Evolutionary conservation across 2,329 filamentous ascomycete species (phyloP).

Genomic region (Aspergillus melleus): DNA sequence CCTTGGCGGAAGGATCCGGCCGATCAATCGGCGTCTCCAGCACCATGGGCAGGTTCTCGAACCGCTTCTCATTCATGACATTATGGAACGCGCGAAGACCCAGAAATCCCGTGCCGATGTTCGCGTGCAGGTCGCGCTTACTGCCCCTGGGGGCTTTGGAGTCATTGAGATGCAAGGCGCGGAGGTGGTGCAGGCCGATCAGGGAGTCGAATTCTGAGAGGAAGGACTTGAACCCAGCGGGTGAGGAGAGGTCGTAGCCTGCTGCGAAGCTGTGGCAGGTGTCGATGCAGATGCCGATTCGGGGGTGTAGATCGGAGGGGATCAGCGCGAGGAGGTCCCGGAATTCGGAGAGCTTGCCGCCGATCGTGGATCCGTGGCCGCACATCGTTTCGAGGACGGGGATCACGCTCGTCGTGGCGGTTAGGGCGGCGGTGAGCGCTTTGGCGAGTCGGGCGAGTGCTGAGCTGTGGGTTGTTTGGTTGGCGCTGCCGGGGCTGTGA

Average conservation of each 20-base stretch:
- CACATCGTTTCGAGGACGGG: conserved; percentile 97
- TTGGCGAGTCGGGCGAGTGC: conserved; percentile 77
- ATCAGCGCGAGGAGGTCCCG: conserved; percentile 78
- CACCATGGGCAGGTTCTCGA: conserved; percentile 82
- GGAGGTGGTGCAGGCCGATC: conserved; percentile 77
- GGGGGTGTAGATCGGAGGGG: conserved; percentile 67
- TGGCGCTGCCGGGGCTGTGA: conserved; percentile 71
- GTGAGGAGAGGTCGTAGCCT: conserved; percentile 82
- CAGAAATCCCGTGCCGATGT: conserved; percentile 93
- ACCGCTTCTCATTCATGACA: conserved; percentile 77
- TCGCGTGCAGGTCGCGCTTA: conserved; percentile 86
- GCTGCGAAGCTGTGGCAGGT: conserved; percentile 96
- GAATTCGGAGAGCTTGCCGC: conserved; percentile 81
- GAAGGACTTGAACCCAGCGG: conserved; percentile 70
- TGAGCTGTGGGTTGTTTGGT: conserved; percentile 63
- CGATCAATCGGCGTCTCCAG: conserved; percentile 92
- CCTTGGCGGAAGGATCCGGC: conserved; percentile 31
- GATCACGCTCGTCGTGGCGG: conserved; percentile 71
- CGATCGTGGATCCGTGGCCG: conserved; percentile 81
- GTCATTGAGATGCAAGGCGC: conserved; percentile 90
- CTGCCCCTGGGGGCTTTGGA: conserved; percentile 85
- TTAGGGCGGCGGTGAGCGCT: conserved; percentile 79
- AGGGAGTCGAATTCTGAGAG: conserved; percentile 73
- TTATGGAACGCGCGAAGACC: conserved; percentile 88
- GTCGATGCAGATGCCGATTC: conserved; percentile 92